A percentile compares a stretch with the other conserved stretches of the same genome.
Evolutionary conservation across 352 stramenopile species (phyloP).

Genomic region (Phytophthora cryptogea): DNA sequence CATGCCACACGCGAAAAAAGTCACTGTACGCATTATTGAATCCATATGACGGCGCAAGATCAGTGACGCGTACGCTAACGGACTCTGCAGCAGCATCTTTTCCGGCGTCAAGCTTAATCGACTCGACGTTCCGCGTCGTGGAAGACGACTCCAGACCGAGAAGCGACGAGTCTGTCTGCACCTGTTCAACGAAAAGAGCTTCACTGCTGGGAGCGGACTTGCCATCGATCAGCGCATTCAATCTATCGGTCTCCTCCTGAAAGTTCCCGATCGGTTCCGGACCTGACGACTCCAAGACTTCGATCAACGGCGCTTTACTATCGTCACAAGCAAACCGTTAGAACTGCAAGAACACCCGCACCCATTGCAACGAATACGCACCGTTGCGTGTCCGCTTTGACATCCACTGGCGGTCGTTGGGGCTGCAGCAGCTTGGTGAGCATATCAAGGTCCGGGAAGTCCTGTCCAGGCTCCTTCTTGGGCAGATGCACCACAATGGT

Average conservation of each 20-base stretch:
- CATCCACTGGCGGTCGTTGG: slow-evolving; percentile 45
- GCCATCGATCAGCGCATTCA: slow-evolving; percentile 33
- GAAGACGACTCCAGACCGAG: slow-evolving; percentile 48
- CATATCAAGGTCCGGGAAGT: slow-evolving; percentile 94
- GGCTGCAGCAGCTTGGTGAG: slow-evolving; percentile 90
- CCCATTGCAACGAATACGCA: slow-evolving; percentile 19
- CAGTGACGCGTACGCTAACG: slow-evolving; percentile 42
- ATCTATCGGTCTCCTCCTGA: slow-evolving; percentile 29
- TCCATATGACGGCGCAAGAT: slow-evolving; percentile 86
- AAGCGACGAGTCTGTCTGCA: slow-evolving; percentile 45
- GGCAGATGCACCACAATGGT: slow-evolving; percentile 92
- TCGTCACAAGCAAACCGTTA: slow-evolving; percentile 5
- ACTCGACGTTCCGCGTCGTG: slow-evolving; percentile 7
- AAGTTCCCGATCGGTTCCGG: slow-evolving; percentile 23
- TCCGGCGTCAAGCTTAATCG: slow-evolving; percentile 20
- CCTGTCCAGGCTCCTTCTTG: slow-evolving; percentile 86
- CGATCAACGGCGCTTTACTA: slow-evolving; percentile 72
- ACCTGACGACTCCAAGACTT: slow-evolving; percentile 70
- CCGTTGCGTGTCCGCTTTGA: slow-evolving; percentile 37
- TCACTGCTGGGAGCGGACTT: neutral
- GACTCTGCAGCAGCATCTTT: slow-evolving; percentile 8
- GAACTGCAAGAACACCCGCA: neutral
- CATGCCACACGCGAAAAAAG: slow-evolving; percentile 93
- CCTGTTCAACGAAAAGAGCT: slow-evolving; percentile 1
- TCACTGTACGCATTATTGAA: slow-evolving; percentile 94